These are phyloP conservation scores for Nicotiana paniculata DNA, from an alignment of 257 asterid species.

Conservation along the genomic window DNA sequence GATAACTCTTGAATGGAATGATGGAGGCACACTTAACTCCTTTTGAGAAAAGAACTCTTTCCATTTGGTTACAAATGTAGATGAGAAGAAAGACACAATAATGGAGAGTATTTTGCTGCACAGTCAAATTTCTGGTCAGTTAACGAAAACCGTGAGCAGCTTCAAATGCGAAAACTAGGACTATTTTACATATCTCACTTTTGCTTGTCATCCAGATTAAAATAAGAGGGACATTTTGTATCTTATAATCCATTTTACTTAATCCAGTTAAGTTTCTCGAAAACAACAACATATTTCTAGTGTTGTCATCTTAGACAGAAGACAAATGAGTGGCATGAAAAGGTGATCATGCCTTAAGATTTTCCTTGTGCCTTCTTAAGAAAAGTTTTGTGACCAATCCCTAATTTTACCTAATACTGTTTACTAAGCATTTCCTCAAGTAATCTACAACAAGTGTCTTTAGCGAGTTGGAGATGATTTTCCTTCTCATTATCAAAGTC, in stretches of 20 bases:
- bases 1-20: conserved; percentile 58
- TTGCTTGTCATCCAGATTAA: not conserved
- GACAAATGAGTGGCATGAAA: too few relatives aligned
- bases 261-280: not conserved
- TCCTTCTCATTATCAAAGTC: too few relatives aligned
- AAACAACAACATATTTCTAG: not conserved
- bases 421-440: too few relatives aligned
- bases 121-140: not conserved
- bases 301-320: too few relatives aligned
- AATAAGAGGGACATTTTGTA: not conserved
- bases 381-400: too few relatives aligned
- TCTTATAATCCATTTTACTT: not conserved
- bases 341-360: not conserved
- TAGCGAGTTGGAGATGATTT: too few relatives aligned
- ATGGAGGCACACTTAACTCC: conserved; percentile 50
- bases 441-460: too few relatives aligned
- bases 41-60: conserved; percentile 46
- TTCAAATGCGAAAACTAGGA: not conserved
- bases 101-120: conserved; percentile 88
- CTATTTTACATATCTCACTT: not conserved
- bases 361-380: too few relatives aligned
- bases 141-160: conserved; percentile 17
- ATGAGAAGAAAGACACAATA: conserved; percentile 41
- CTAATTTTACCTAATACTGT: not conserved
- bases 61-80: too few relatives aligned